Evolutionary conservation across 176 grass and related monocot species (phyloP), one percentile per base, ranked within the genome.

Genomic region (Ensete ventricosum): DNA sequence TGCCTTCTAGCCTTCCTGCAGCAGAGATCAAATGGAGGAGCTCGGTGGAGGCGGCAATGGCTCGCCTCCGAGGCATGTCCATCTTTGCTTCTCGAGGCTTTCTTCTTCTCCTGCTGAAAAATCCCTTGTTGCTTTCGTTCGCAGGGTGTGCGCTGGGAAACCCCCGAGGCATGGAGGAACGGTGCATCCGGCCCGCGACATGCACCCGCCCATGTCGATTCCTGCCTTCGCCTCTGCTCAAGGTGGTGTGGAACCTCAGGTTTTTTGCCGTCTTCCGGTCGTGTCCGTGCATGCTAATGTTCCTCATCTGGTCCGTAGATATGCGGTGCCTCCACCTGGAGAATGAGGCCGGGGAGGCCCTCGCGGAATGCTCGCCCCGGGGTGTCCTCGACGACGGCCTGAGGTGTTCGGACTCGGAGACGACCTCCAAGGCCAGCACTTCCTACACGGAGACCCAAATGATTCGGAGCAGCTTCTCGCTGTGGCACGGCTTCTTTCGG

Each of bases 381-480:
- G 14, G 57, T n/a, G 57, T 62, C 57, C 67, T 69, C 25, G 67
- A 69, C 12, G 67, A 69, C 11, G 13, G 19, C 14, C 13, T 17
- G 69, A 24, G 50, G 11, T 8, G 52, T 54, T 24, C 21, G 50
- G 71, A 54, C 21, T 54, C 52, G 53, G 53, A 74, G 24, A 57
- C 51, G 21, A 24, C 4, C n/a, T 25, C 70, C 17, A 75, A 49
- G 73, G 73, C 21, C 14, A 77, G 34, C 75, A 65, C 75, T 52
- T 65, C 49, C 8, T 51, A 17, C 49, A 7, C 43, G 19, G 75
- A 52, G 3, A 14, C 19, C 9, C 43, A 50, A 25, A 77, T 77
- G 34, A 43, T 12, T 13, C 14, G 34, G 11, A 23, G 11, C 17
- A 8, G 25, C 9, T 52, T 17, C 10, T 13, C 71, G 3, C 29